Percentiles rank a stretch among this genome's conserved stretches.
Evolutionary conservation across 2,329 filamentous ascomycete genomes (phyloP).

Genomic region (Phialocephala subalpina): DNA sequence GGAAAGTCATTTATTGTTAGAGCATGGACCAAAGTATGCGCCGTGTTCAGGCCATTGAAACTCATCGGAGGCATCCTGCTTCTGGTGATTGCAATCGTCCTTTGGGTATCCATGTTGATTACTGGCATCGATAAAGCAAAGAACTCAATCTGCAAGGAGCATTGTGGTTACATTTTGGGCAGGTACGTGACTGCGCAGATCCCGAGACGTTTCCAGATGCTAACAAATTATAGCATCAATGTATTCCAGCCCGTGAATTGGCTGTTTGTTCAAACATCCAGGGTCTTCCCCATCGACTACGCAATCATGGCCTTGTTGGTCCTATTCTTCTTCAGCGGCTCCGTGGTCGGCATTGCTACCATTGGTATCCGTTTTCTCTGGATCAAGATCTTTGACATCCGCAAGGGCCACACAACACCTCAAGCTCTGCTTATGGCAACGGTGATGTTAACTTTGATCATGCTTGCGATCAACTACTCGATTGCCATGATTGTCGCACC

Average conservation of each 20-base stretch:
- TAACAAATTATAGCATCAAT: constrained; percentile 67
- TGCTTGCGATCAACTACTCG: constrained; percentile 90
- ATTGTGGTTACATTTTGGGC: constrained; percentile 91
- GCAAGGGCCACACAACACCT: constrained; percentile 86
- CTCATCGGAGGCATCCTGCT: constrained; percentile 84
- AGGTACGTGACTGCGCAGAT: constrained; percentile 39
- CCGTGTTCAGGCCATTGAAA: constrained; percentile 87
- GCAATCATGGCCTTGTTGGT: constrained; percentile 85
- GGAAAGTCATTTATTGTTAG: constrained; percentile 77
- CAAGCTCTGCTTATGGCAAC: constrained; percentile 92
- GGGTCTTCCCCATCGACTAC: constrained; percentile 91
- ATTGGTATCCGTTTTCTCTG: constrained; percentile 96
- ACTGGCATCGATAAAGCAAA: constrained; percentile 96
- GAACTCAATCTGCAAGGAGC: constrained; percentile 90
- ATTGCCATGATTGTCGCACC: constrained; percentile 94
- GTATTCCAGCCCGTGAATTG: constrained; percentile 97
- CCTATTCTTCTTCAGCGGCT: constrained; percentile 87
- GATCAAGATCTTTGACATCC: constrained; percentile 91
- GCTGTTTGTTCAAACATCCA: constrained; percentile 81
- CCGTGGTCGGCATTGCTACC: constrained; percentile 83
- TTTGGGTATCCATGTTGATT: constrained; percentile 93
- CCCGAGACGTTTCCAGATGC: background rate
- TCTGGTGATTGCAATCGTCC: constrained; percentile 74
- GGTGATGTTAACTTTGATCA: constrained; percentile 88
- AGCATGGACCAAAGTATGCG: constrained; percentile 81